Evolutionary conservation across 2,329 filamentous ascomycete genomes (phyloP), one percentile per base, ranked within the genome.

Genomic region (Colletotrichum brevisporum): DNA sequence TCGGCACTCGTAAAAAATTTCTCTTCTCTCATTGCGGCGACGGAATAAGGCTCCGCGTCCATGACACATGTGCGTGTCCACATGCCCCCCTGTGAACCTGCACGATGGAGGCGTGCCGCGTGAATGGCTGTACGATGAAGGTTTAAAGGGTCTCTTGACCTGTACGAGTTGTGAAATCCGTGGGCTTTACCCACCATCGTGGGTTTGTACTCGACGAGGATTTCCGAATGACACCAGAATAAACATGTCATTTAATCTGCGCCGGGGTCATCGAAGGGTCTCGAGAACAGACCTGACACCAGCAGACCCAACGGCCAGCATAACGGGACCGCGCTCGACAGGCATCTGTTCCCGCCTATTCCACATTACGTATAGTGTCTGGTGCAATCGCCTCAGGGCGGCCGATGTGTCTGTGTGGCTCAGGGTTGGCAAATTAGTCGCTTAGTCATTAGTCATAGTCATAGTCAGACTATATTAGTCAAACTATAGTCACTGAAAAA

Each of bases 381-480:
- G 21, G 65, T 54, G 60, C 54, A 55, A 45, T 12, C n/a, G 45
- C 27, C 26, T 21, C 43, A 63, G 51, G 57, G 31, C 57, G 43
- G 51, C 43, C 59, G 52, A 52, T 45, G 58, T 45, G 53, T 70
- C 56, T 67, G 58, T 66, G 55, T 68, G n/a, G n/a, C n/a, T n/a
- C 27, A 45, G 43, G 43, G 43, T 45, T 45, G n/a, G 43, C n/a
- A 45, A 8, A 10, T 45, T 45, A 45, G 43, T 45, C 43, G 43
- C 43, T 45, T 45, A 45, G 43, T 45, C n/a, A 45, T 45, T 45
- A 45, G 43, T 45, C n/a, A 10, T 45, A 45, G 43, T 45, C n/a
- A 45, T 45, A 45, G 43, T 45, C n/a, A 45, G 43, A 45, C 43
- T 45, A 45, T 8, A 45, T 45, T 45, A 45, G 43, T 45, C 43